These are phyloP conservation scores for Stachybotrys chartarum DNA, from an alignment of 2,329 filamentous ascomycete species.

Conservation along the genomic window DNA sequence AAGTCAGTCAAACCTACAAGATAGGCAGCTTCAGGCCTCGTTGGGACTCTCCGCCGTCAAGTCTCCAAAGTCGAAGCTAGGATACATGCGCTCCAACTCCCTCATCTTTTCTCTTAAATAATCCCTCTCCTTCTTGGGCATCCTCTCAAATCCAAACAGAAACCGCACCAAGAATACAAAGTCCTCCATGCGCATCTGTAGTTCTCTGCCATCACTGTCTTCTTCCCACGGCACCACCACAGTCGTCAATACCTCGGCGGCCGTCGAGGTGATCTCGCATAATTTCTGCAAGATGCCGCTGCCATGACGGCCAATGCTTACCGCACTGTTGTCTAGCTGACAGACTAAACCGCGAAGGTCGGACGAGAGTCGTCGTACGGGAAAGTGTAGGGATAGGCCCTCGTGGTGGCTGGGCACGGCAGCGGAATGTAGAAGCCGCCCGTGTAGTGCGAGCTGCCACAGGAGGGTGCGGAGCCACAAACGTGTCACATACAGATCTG, in stretches of 20 bases:
- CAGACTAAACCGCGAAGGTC: slow-evolving; percentile 30
- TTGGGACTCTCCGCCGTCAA: slow-evolving; percentile 11
- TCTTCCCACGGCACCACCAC: slow-evolving; percentile 29
- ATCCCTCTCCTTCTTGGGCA: slow-evolving; percentile 36
- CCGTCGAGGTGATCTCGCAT: slow-evolving; percentile 53
- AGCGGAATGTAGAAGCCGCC: slow-evolving; percentile 27
- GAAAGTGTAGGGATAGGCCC: slow-evolving; percentile 31
- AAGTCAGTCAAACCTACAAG: no score
- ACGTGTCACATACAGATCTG: slow-evolving; percentile 31
- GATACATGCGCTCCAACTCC: slow-evolving; percentile 22
- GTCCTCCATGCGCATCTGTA: slow-evolving; percentile 38
- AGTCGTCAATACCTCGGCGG: slow-evolving; percentile 50
- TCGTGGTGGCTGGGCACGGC: slow-evolving; percentile 24
- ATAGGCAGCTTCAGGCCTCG: background rate
- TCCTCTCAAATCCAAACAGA: slow-evolving; percentile 39
- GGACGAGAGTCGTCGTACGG: slow-evolving; percentile 27
- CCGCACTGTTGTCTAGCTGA: slow-evolving; percentile 22
- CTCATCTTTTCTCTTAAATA: slow-evolving; percentile 32
- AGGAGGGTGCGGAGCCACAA: slow-evolving; percentile 33
- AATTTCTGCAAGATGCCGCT: slow-evolving; percentile 51
- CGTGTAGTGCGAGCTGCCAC: slow-evolving; percentile 33
- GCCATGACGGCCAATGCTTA: slow-evolving; percentile 46
- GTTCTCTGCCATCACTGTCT: slow-evolving; percentile 31
- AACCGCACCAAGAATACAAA: slow-evolving; percentile 45
- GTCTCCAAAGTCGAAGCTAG: slow-evolving; percentile 17